These are phyloP conservation scores for Trametes sp. DNA, from an alignment of 1,284 basidiomycete species.

Conservation along the genomic window DNA sequence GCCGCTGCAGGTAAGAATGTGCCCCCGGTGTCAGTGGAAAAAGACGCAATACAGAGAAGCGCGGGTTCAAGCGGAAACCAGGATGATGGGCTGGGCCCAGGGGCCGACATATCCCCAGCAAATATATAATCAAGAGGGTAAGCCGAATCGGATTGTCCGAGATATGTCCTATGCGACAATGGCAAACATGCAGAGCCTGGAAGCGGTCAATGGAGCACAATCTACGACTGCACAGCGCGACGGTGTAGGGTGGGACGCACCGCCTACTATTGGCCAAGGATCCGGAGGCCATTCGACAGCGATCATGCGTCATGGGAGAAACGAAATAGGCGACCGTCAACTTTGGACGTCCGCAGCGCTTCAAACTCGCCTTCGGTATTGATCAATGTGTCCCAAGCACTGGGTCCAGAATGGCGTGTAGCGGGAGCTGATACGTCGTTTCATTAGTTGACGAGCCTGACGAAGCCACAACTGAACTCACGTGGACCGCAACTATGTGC, in stretches of 20 bases:
- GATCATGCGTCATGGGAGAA: conserved; percentile 7
- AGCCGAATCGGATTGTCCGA: background rate
- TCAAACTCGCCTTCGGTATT: background rate
- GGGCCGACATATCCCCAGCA: conserved; percentile 6
- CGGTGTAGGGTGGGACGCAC: background rate
- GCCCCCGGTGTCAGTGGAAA: background rate
- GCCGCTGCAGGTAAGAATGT: background rate
- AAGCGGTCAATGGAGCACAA: background rate
- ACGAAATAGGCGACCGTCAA: background rate
- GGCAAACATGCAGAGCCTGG: background rate
- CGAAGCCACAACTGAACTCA: background rate
- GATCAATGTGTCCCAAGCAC: too few species aligned
- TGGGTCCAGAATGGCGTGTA: background rate
- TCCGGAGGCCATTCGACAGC: background rate
- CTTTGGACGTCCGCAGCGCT: background rate
- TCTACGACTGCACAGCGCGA: background rate
- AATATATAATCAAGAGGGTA: background rate
- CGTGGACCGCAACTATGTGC: conserved; percentile 18
- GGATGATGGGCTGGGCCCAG: conserved; percentile 1
- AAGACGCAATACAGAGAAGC: conserved; percentile 1
- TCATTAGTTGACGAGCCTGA: background rate
- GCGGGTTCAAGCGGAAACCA: background rate
- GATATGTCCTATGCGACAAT: background rate
- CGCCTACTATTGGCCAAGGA: background rate
- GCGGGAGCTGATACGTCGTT: background rate